Evolutionary conservation across 78 protist species (phyloP).

Genomic region (Chrysochromulina parva): DNA sequence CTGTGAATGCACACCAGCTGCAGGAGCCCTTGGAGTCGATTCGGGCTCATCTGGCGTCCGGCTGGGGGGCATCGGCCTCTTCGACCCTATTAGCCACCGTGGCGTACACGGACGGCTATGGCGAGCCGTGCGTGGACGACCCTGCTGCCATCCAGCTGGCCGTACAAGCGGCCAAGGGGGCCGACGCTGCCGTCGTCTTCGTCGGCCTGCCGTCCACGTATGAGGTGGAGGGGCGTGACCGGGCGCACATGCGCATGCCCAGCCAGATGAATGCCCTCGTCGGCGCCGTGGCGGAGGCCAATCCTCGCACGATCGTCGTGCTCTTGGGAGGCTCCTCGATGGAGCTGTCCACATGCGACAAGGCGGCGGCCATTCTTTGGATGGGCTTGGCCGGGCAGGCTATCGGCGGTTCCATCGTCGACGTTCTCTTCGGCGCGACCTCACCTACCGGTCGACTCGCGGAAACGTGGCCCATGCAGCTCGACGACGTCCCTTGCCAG

Average conservation of each 20-base stretch:
- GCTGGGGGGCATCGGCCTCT: not conserved
- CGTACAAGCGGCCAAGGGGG: not conserved
- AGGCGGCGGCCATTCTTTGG: constrained; percentile 1
- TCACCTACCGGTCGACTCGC: constrained; percentile 63
- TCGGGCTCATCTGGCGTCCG: not conserved
- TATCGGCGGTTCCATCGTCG: constrained; percentile 41
- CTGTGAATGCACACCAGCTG: not conserved
- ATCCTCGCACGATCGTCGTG: constrained; percentile 31
- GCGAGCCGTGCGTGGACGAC: not conserved
- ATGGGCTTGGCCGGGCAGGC: constrained; percentile 57
- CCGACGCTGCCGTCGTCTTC: constrained; percentile 45
- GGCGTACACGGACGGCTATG: not conserved
- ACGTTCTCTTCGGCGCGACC: constrained; percentile 48
- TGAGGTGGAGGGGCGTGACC: constrained; percentile 54
- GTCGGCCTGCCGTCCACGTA: not conserved
- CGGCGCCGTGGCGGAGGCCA: not conserved
- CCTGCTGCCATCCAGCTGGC: not conserved
- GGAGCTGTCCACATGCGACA: constrained; percentile 47
- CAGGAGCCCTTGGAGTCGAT: constrained; percentile 1
- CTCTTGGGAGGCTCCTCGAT: constrained; percentile 41
- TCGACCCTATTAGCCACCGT: not conserved
- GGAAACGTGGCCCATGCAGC: constrained; percentile 39
- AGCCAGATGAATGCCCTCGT: not conserved
- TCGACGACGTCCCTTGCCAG: not conserved
- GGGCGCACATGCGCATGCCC: constrained; percentile 37